These are phyloP conservation scores for Fragaria vesca DNA, from an alignment of 306 rosid species.

Conservation along the genomic window DNA sequence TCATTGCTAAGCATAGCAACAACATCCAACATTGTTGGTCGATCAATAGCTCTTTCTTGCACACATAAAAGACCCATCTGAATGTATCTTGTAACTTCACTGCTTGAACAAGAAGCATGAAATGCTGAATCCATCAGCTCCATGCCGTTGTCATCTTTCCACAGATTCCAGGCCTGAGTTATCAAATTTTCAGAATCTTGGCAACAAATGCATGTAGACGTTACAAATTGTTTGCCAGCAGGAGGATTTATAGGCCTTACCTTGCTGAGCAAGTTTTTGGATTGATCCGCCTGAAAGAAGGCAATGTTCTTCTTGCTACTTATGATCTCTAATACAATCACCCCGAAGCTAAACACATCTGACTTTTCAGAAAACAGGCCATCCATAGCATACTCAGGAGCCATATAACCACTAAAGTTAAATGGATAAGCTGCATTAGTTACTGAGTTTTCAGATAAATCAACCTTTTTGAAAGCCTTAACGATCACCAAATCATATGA, in stretches of 20 bases:
- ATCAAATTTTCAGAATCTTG: too few relatives aligned
- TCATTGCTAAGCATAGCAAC: conserved; percentile 5
- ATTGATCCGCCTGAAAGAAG: conserved; percentile 4
- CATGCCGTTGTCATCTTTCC: conserved; percentile 13
- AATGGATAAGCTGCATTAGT: too few relatives aligned
- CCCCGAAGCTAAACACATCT: conserved; percentile 16
- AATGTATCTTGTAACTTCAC: conserved; percentile 6
- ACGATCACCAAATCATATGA: too few relatives aligned
- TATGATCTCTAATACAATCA: conserved; percentile 15
- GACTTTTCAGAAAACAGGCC: conserved; percentile 14
- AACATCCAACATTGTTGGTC: conserved; percentile 11
- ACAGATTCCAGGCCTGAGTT: conserved; percentile 15
- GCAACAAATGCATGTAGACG: not conserved
- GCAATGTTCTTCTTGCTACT: conserved; percentile 15
- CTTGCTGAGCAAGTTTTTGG: conserved; percentile 5
- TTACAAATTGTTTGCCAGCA: not conserved
- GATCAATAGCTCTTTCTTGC: conserved; percentile 19
- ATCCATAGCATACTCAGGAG: conserved; percentile 14
- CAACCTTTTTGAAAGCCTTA: too few relatives aligned
- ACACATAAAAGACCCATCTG: conserved; percentile 20
- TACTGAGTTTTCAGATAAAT: too few relatives aligned
- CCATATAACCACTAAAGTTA: conserved; percentile 13
- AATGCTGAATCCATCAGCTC: conserved; percentile 6
- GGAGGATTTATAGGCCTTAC: not conserved
- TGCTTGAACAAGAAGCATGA: not conserved